Conservation (phyloP, 139 green algal species). For the Ettlia oleoabundans region DNA sequence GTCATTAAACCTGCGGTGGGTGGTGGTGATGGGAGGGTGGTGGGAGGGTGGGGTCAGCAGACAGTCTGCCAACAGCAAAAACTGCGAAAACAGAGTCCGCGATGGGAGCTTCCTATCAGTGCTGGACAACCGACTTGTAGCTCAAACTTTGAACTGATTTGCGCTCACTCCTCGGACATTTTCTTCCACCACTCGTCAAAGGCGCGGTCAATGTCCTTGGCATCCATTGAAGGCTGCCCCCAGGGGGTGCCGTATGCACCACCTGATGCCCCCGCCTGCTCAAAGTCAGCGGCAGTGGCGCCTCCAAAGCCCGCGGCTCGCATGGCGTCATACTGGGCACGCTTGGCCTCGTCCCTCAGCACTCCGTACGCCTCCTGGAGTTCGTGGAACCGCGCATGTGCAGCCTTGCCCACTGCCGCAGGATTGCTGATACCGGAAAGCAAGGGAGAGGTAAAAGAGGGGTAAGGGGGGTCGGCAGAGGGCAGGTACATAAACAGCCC, state of each 20-base stretch:
- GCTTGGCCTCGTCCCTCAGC: conserved; percentile 24
- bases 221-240: conserved; percentile 1
- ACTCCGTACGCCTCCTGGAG: conserved; percentile 37
- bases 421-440: conserved; percentile 43
- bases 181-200: conserved; percentile 46
- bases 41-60: not conserved
- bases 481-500: not conserved
- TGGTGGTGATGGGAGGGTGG: not conserved
- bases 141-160: too few relatives aligned
- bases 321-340: conserved; percentile 40
- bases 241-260: not conserved
- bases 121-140: too few relatives aligned
- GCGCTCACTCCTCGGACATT: conserved; percentile 29
- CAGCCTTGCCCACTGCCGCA: not conserved
- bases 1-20: conserved; percentile 30
- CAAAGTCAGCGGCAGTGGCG: not conserved
- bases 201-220: conserved; percentile 9
- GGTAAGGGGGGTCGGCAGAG: too few relatives aligned
- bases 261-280: not conserved
- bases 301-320: not conserved
- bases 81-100: too few relatives aligned
- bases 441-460: too few relatives aligned
- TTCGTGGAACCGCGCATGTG: conserved; percentile 15
- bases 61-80: too few relatives aligned
- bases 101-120: too few relatives aligned